phyloP scores from a whole-genome alignment of 139 green algal genomes.

The Spirogloea muscicola region DNA sequence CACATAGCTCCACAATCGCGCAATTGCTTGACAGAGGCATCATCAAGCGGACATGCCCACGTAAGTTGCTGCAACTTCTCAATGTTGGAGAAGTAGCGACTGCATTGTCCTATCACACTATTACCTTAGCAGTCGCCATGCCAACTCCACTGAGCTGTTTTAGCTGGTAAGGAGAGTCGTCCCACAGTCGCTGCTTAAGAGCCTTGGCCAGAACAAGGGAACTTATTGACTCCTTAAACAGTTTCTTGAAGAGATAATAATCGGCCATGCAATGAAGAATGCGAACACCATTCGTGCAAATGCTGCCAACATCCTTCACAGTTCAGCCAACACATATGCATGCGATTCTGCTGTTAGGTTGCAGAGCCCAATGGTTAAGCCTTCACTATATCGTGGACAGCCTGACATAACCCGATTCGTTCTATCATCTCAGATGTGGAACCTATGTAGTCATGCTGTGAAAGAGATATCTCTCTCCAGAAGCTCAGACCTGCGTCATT shows the following conservation, averaged over 20 bases:
- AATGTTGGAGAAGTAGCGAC: no score
- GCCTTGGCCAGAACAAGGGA: conserved; percentile 6
- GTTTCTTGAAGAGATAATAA: conserved; percentile 15
- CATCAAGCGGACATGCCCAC: background rate
- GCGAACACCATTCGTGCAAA: conserved; percentile 24
- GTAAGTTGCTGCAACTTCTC: background rate
- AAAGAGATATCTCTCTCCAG: background rate
- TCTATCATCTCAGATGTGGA: background rate
- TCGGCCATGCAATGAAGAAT: conserved; percentile 25
- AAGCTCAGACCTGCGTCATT: conserved; percentile 31
- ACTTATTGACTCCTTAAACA: conserved; percentile 16
- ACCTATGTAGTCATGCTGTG: background rate
- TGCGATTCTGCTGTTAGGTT: no score
- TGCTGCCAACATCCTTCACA: conserved; percentile 28
- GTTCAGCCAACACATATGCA: background rate
- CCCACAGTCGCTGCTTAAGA: conserved; percentile 23
- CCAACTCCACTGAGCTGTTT: conserved; percentile 32
- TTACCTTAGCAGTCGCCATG: conserved; percentile 14
- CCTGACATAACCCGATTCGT: background rate
- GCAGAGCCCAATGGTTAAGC: no score
- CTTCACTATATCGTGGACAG: background rate
- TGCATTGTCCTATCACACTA: background rate
- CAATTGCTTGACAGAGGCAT: background rate
- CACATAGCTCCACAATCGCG: background rate
- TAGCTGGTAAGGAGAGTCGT: conserved; percentile 8